phyloP scores from a whole-genome alignment of 495 filamentous ascomycete species.

The Mytilinidion resinicola region DNA sequence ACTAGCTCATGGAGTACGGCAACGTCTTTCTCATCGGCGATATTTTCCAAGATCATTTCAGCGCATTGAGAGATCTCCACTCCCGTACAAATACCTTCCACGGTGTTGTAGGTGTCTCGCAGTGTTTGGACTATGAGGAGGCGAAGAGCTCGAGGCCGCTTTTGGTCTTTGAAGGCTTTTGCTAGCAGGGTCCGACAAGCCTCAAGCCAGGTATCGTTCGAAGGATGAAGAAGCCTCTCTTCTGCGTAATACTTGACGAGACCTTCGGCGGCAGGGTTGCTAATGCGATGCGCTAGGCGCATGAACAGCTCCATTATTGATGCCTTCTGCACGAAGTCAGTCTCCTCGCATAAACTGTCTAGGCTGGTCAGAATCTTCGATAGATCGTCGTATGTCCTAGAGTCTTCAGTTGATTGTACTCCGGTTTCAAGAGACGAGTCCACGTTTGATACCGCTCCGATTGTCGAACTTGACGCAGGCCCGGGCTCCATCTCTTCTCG shows the following conservation, averaged over 20 bases:
- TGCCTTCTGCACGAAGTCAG: conserved; percentile 49
- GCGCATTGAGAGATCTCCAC: conserved; percentile 17
- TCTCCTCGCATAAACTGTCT: conserved; percentile 26
- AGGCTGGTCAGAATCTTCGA: conserved; percentile 13
- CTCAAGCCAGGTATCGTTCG: conserved; percentile 57
- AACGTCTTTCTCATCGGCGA: conserved; percentile 46
- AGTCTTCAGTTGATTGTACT: neutral
- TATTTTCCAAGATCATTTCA: conserved; percentile 47
- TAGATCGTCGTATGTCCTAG: conserved; percentile 4
- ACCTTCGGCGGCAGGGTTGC: conserved; percentile 51
- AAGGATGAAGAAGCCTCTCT: conserved; percentile 64
- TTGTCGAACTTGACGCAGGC: neutral
- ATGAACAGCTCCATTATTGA: conserved; percentile 65
- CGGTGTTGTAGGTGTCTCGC: conserved; percentile 59
- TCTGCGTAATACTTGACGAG: conserved; percentile 55
- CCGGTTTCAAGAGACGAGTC: neutral
- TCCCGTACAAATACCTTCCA: conserved; percentile 26
- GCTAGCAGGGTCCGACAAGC: conserved; percentile 57
- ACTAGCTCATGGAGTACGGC: conserved; percentile 37
- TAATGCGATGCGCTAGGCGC: conserved; percentile 50
- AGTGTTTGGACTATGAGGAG: conserved; percentile 52
- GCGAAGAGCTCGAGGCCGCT: conserved; percentile 59
- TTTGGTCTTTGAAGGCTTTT: conserved; percentile 58
- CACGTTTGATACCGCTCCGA: neutral
- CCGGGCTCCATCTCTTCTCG: conserved; percentile 8